These are phyloP conservation scores for Morella rubra DNA, from an alignment of 306 rosid genomes.

Conservation along the genomic window DNA sequence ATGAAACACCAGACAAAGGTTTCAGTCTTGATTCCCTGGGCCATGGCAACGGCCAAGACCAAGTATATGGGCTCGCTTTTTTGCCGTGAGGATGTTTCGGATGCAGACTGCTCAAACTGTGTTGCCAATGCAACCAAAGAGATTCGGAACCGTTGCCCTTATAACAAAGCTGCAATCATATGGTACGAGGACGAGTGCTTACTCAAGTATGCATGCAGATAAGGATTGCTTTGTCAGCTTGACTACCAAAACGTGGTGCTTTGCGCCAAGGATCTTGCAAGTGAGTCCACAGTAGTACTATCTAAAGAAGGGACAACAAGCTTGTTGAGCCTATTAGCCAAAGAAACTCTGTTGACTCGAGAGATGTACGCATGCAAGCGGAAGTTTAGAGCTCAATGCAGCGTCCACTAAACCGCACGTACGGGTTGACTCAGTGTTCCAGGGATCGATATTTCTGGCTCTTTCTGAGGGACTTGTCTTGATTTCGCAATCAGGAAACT, in stretches of 20 bases:
- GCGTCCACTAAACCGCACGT: background rate
- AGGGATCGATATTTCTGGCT: background rate
- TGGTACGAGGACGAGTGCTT: conserved; percentile 14
- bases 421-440: background rate
- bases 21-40: conserved; percentile 13
- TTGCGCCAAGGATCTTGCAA: background rate
- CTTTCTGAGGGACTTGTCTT: background rate
- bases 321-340: background rate
- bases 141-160: background rate
- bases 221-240: conserved; percentile 6
- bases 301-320: background rate
- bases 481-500: background rate
- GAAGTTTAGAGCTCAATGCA: background rate
- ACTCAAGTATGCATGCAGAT: background rate
- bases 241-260: background rate
- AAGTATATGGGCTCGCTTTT: conserved; percentile 4
- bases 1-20: background rate
- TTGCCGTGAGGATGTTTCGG: background rate
- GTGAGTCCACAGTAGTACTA: background rate
- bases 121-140: background rate
- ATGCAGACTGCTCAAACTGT: background rate
- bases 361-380: background rate
- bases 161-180: background rate
- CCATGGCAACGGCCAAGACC: background rate
- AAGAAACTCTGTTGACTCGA: background rate